These are phyloP conservation scores for Dalbergia cochinchinensis DNA, from an alignment of 306 rosid species.

Conservation along the genomic window DNA sequence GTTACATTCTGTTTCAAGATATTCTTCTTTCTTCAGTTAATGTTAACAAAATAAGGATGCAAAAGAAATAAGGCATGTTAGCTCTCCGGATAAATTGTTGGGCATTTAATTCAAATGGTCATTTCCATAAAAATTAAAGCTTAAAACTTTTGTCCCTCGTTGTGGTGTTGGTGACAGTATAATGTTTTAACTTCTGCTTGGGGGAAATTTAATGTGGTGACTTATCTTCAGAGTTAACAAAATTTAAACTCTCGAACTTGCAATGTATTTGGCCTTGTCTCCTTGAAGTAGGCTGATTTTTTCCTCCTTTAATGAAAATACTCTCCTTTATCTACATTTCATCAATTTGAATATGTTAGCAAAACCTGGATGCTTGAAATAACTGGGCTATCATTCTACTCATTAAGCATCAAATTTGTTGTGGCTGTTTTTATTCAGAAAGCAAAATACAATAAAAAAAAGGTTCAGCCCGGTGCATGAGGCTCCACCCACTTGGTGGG, in stretches of 20 bases:
- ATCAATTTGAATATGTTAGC: slow-evolving; percentile 37
- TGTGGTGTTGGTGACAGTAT: slow-evolving; percentile 12
- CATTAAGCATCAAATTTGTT: slow-evolving; percentile 2
- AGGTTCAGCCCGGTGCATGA: too few species aligned
- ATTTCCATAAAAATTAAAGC: slow-evolving; percentile 14
- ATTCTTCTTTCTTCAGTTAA: background rate
- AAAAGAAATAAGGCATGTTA: slow-evolving; percentile 2
- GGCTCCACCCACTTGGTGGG: too few species aligned
- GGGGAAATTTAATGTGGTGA: slow-evolving; percentile 2
- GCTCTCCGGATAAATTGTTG: background rate
- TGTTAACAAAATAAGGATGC: background rate
- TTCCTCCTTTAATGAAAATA: slow-evolving; percentile 2
- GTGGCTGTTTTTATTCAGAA: background rate
- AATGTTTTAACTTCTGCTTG: slow-evolving; percentile 17
- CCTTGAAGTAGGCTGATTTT: slow-evolving; percentile 22
- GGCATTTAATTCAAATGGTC: slow-evolving; percentile 1
- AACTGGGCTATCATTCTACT: slow-evolving; percentile 31
- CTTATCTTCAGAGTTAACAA: slow-evolving; percentile 4
- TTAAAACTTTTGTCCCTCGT: background rate
- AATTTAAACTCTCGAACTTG: slow-evolving; percentile 21
- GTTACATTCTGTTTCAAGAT: background rate
- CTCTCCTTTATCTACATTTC: slow-evolving; percentile 18
- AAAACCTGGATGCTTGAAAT: slow-evolving; percentile 14
- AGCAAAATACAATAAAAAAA: background rate
- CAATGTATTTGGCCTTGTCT: background rate